Evolutionary conservation across 2,329 filamentous ascomycete genomes (phyloP), one percentile per base, ranked within the genome.

Genomic region (Lachnellula subtilissima): DNA sequence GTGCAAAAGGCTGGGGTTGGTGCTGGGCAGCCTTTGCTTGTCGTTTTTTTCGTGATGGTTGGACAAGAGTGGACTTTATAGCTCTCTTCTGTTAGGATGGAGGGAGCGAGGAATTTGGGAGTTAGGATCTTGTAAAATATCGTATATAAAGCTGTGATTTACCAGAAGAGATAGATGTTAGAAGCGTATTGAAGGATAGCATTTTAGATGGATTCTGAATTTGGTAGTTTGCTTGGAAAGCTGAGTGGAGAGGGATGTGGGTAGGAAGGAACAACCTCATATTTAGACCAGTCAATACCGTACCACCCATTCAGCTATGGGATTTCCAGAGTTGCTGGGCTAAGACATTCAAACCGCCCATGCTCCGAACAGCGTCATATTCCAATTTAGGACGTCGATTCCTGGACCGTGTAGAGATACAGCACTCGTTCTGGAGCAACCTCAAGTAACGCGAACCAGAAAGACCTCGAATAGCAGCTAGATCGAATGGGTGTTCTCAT

Each of bases 21-120:
- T 14, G 5, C 6, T 7, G 60, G 58, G 37, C 63, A 66, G 14
- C 36, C 48, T 17, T 51, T 17, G 4, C 28, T 39, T 40, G 51
- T 48, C 11, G 61, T 61, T 15, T 57, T 57, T 59, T 47, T 61
- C 7, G 66, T 67, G 7, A 67, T 53, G 3, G 62, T 66, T 37
- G 64, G 64, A 28, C 65, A 68, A 25, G 61, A 53, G 17, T 28
- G 25, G n/a, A 6, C 6, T 11, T 17, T 14, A 35, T 36, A 4
- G 37, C 40, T 52, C 12, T 40, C 8, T 36, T 25, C 5, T 6
- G 45, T 19, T 17, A 40, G 32, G 14, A 46, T 23, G 15, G 25
- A 15, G 25, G 48, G 12, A 19, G 40, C 11, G 23, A 45, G 23
- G 48, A 51, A 11, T 28, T 39, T 50, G 39, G 35, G 15, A n/a